A percentile compares a stretch with the other conserved stretches of the same genome.
These are phyloP conservation scores for Antrodiella citrinella DNA, from an alignment of 768 basidiomycete species.

Conservation along the genomic window DNA sequence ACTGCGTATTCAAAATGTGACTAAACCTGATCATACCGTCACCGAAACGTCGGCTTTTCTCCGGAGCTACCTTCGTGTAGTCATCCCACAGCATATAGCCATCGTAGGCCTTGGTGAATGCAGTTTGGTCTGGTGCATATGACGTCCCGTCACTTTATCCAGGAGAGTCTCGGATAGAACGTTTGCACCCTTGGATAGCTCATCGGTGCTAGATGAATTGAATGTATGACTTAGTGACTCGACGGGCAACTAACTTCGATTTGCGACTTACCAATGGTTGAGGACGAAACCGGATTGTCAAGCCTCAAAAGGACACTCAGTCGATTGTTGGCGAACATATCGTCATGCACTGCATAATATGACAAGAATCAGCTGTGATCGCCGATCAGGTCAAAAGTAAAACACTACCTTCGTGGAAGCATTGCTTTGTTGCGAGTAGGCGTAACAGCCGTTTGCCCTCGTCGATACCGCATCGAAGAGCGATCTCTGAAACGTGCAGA, in stretches of 20 bases:
- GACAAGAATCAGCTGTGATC: not conserved
- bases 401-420: constrained; percentile 26
- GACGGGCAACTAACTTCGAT: no score
- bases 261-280: no score
- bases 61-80: not conserved
- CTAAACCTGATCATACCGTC: not conserved
- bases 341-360: constrained; percentile 20
- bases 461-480: constrained; percentile 24
- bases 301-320: constrained; percentile 6
- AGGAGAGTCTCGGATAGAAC: not conserved
- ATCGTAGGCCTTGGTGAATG: not conserved
- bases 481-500: constrained; percentile 27
- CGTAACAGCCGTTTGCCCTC: constrained; percentile 32
- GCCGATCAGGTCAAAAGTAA: not conserved
- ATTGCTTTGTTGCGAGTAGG: constrained; percentile 32
- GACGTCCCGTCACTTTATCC: not conserved
- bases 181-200: not conserved
- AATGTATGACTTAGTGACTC: not conserved
- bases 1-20: not conserved
- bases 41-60: not conserved
- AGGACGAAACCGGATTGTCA: not conserved
- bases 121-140: not conserved
- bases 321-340: constrained; percentile 28
- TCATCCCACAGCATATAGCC: not conserved
- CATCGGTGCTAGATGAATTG: not conserved